phyloP scores from a whole-genome alignment of 176 grass and related monocot species.

The Oryza officinalis region DNA sequence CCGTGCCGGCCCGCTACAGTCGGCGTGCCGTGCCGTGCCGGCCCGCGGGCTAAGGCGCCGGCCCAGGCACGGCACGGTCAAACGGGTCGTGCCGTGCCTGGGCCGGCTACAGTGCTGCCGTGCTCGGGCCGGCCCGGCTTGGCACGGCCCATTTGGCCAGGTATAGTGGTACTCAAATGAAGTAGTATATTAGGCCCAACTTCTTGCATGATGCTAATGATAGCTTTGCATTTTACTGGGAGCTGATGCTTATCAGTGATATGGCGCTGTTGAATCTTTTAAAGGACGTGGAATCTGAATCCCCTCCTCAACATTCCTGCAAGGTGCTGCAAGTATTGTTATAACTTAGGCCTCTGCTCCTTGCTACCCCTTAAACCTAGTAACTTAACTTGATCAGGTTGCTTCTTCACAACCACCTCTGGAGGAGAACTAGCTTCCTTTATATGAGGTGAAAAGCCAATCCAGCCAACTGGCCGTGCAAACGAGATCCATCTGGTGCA shows the following conservation, averaged over 20 bases:
- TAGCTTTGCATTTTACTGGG: constrained; percentile 36
- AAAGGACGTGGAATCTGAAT: constrained; percentile 48
- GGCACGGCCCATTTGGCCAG: too few relatives aligned
- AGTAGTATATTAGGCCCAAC: background rate
- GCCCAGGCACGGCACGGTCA: too few relatives aligned
- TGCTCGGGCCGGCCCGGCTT: too few relatives aligned
- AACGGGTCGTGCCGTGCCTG: too few relatives aligned
- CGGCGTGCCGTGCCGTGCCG: too few relatives aligned
- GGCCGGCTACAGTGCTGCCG: too few relatives aligned
- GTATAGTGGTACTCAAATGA: background rate
- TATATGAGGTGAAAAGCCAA: constrained; percentile 33
- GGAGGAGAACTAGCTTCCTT: constrained; percentile 38
- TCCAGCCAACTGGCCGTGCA: constrained; percentile 40
- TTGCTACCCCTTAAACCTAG: background rate
- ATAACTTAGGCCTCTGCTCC: background rate
- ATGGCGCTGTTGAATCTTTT: constrained; percentile 30
- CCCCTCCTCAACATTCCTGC: constrained; percentile 35
- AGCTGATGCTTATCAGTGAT: constrained; percentile 35
- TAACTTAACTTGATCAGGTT: constrained; percentile 41
- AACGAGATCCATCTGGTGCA: constrained; percentile 43
- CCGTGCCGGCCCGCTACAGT: too few relatives aligned
- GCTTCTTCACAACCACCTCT: constrained; percentile 47
- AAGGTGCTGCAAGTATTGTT: constrained; percentile 29
- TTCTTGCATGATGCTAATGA: constrained; percentile 43
- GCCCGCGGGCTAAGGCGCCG: too few relatives aligned